Percentiles rank a stretch among this genome's conserved stretches.
Conservation (phyloP, 331 rosid species). For the Dryas integrifolia region DNA sequence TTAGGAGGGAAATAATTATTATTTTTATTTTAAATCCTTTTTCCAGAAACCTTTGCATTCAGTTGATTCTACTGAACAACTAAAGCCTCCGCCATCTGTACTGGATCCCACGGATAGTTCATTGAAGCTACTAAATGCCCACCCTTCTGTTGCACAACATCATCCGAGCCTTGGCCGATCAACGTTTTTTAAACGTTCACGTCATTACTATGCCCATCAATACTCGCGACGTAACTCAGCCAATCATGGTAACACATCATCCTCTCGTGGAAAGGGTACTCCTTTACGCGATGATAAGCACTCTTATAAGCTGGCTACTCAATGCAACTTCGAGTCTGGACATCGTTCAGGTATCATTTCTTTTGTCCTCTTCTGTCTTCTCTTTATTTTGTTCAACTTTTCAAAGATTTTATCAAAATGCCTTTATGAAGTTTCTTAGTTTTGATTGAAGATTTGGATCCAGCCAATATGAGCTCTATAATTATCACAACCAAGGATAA, state of each 20-base stretch:
- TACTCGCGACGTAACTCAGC: slow-evolving; percentile 72
- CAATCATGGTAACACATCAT: slow-evolving; percentile 54
- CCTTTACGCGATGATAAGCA: slow-evolving; percentile 47
- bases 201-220: slow-evolving; percentile 76
- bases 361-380: neutral
- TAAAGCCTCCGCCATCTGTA: slow-evolving; percentile 39
- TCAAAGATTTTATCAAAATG: no score
- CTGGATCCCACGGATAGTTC: slow-evolving; percentile 56
- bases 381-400: neutral
- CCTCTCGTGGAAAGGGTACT: slow-evolving; percentile 60
- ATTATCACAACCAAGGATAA: neutral
- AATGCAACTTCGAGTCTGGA: slow-evolving; percentile 42
- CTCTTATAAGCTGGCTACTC: slow-evolving; percentile 59
- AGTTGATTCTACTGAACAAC: slow-evolving; percentile 38
- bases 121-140: slow-evolving; percentile 45
- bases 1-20: slow-evolving; percentile 8
- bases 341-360: slow-evolving; percentile 49
- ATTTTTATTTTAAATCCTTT: neutral
- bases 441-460: neutral
- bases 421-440: neutral
- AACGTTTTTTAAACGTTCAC: slow-evolving; percentile 66
- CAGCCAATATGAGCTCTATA: neutral
- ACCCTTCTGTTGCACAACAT: slow-evolving; percentile 47
- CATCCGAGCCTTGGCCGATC: slow-evolving; percentile 68
- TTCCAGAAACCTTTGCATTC: slow-evolving; percentile 47